Conservation (phyloP, 2,329 filamentous ascomycete species). For the Seiridium cupressi region DNA sequence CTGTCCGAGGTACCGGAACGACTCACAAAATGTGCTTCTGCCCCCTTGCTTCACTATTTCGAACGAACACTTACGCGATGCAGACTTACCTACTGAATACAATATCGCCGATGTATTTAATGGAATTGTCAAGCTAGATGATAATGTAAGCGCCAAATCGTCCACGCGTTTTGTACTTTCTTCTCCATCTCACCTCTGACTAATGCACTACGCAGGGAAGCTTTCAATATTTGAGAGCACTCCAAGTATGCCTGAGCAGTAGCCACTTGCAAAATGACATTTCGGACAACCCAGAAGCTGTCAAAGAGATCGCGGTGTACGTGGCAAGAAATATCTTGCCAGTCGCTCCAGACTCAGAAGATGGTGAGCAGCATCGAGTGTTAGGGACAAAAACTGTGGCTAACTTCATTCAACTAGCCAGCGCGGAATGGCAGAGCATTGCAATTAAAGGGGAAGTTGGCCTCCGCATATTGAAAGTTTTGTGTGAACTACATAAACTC, state of each 20-base stretch:
- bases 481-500: not conserved
- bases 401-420: not conserved
- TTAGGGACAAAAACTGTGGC: not conserved
- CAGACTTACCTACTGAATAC: too few species aligned
- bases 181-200: not conserved
- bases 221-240: not conserved
- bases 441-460: not conserved
- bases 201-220: not conserved
- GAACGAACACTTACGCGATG: too few species aligned
- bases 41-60: too few species aligned
- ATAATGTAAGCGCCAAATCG: too few species aligned
- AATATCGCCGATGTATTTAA: too few species aligned
- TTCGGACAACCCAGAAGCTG: not conserved
- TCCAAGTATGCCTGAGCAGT: conserved; percentile 1
- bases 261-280: not conserved
- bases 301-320: not conserved
- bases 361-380: not conserved
- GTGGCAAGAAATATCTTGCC: conserved; percentile 1
- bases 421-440: not conserved
- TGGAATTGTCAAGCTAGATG: too few species aligned
- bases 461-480: not conserved
- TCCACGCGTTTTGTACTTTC: too few species aligned
- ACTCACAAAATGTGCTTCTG: too few species aligned
- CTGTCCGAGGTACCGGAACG: too few species aligned
- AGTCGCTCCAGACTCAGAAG: not conserved